Evolutionary conservation across 257 asterid species (phyloP).

Genomic region (Apocynum venetum): DNA sequence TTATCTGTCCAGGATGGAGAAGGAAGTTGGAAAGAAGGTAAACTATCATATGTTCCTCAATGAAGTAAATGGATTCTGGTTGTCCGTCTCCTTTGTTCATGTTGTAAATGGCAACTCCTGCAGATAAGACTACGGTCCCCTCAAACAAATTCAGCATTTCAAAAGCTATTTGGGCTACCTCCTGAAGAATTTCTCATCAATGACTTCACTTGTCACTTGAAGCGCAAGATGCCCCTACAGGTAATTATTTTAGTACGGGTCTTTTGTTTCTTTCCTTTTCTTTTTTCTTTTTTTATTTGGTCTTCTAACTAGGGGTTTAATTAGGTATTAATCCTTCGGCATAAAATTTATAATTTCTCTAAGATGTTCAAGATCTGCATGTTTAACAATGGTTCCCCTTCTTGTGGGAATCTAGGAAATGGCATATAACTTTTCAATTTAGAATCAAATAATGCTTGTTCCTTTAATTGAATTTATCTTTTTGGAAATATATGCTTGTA

Average conservation of each 20-base stretch:
- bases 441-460: neutral
- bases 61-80: constrained; percentile 15
- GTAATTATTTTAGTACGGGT: constrained; percentile 29
- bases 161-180: constrained; percentile 87
- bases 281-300: neutral
- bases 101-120: constrained; percentile 23
- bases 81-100: constrained; percentile 17
- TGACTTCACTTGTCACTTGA: constrained; percentile 91
- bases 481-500: constrained; percentile 9
- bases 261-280: neutral
- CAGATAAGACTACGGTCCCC: constrained; percentile 92
- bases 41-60: constrained; percentile 14
- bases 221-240: constrained; percentile 97
- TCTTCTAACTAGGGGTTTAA: neutral
- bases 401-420: neutral
- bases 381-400: neutral
- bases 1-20: constrained; percentile 88
- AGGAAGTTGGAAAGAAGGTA: constrained; percentile 99
- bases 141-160: constrained; percentile 94
- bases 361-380: neutral
- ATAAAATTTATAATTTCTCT: neutral
- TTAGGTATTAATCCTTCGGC: neutral
- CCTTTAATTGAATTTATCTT: constrained; percentile 6
- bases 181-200: constrained; percentile 98
- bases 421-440: neutral